Percentiles rank a stretch among this genome's conserved stretches.
Conservation (phyloP, 2,329 filamentous ascomycete species). For the Neofusicoccum sp. region DNA sequence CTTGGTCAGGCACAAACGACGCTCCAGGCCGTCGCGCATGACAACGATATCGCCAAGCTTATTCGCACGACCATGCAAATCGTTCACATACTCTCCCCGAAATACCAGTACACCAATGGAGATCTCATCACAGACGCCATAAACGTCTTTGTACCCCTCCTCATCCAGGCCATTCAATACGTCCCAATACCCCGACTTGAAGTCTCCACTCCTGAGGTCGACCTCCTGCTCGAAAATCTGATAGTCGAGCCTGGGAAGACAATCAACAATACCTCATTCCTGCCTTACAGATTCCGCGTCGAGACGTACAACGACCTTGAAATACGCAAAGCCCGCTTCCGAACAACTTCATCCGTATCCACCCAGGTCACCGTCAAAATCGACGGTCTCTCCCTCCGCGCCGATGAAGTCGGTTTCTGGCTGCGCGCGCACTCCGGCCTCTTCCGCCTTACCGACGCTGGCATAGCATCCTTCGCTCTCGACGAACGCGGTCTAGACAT, state of each 20-base stretch:
- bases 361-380: conserved; percentile 76
- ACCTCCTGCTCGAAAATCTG: conserved; percentile 85
- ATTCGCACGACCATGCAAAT: conserved; percentile 66
- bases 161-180: conserved; percentile 77
- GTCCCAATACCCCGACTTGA: conserved; percentile 90
- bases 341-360: conserved; percentile 65
- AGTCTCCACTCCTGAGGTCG: conserved; percentile 76
- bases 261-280: conserved; percentile 81
- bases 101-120: conserved; percentile 62
- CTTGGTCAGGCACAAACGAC: conserved; percentile 68
- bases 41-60: conserved; percentile 70
- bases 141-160: conserved; percentile 75
- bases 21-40: conserved; percentile 65
- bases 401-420: conserved; percentile 88
- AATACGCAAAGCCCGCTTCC: conserved; percentile 72
- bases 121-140: conserved; percentile 73
- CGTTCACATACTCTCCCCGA: conserved; percentile 66
- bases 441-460: conserved; percentile 73
- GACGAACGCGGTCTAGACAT: conserved; percentile 87
- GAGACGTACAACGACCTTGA: conserved; percentile 85
- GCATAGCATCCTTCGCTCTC: conserved; percentile 80
- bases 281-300: conserved; percentile 78
- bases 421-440: conserved; percentile 74
- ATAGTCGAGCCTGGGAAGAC: conserved; percentile 85
- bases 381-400: conserved; percentile 78